Evolutionary conservation across 2,329 filamentous ascomycete species (phyloP).

Genomic region (Exophiala calicioides): DNA sequence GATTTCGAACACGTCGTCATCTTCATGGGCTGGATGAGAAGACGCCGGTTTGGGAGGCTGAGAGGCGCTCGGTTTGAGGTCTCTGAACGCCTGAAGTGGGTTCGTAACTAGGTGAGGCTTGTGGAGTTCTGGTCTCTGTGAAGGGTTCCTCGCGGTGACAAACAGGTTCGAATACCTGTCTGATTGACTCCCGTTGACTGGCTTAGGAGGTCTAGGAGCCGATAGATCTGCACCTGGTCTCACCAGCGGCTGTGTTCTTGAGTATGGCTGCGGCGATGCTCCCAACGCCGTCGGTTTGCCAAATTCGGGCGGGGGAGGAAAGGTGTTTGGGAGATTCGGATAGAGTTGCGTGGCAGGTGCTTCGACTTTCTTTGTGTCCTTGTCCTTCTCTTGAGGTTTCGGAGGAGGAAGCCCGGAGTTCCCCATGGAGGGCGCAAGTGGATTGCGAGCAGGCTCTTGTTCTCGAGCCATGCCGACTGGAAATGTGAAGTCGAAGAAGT

Average conservation of each 20-base stretch:
- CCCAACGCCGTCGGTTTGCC: conserved; percentile 61
- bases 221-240: conserved; percentile 34
- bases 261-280: conserved; percentile 43
- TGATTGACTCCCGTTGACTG: conserved; percentile 21
- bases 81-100: conserved; percentile 23
- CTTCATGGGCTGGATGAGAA: conserved; percentile 6
- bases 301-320: conserved; percentile 51
- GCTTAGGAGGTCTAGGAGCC: conserved; percentile 20
- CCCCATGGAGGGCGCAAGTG: conserved; percentile 39
- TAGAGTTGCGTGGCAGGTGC: conserved; percentile 11
- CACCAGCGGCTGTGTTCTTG: conserved; percentile 50
- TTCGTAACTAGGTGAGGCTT: conserved; percentile 23
- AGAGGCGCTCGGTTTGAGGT: conserved; percentile 27
- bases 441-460: conserved; percentile 47
- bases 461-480: conserved; percentile 52
- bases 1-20: conserved; percentile 46
- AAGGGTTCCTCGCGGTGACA: conserved; percentile 24
- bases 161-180: conserved; percentile 30
- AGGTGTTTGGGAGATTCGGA: conserved; percentile 12
- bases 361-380: conserved; percentile 1
- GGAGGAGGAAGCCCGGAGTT: conserved; percentile 37
- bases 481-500: conserved; percentile 17
- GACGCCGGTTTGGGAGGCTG: conserved; percentile 30
- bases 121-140: conserved; percentile 25
- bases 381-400: conserved; percentile 31